Percentiles rank a stretch among this genome's conserved stretches.
These are phyloP conservation scores for Dalbergia cochinchinensis DNA, from an alignment of 306 rosid species.

Conservation along the genomic window DNA sequence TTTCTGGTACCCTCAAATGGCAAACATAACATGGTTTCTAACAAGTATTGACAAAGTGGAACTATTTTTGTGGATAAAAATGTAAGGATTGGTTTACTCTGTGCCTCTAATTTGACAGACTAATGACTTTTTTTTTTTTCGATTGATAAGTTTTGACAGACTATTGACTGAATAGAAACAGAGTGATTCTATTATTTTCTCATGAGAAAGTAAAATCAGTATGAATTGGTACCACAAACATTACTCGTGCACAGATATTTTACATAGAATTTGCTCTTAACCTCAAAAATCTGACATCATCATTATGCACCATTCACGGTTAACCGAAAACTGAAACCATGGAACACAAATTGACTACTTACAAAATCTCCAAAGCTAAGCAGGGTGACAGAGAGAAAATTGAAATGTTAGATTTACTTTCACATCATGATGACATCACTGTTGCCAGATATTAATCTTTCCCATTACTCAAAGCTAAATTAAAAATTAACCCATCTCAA, in stretches of 20 bases:
- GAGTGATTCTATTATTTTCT: neutral
- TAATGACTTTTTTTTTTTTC: no score
- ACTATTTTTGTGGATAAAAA: neutral
- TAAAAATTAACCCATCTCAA: no score
- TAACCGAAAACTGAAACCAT: neutral
- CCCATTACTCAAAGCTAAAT: no score
- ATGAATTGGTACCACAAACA: neutral
- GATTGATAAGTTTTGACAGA: no score
- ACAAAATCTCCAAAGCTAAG: neutral
- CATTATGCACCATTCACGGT: no score
- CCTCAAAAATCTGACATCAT: no score
- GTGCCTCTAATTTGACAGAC: neutral
- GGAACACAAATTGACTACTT: neutral
- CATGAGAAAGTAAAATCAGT: neutral
- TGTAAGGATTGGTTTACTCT: neutral
- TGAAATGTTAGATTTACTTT: neutral
- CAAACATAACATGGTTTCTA: neutral
- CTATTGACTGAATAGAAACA: neutral
- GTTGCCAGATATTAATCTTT: neutral
- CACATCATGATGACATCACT: neutral
- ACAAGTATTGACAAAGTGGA: no score
- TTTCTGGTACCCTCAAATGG: neutral
- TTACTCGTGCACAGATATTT: neutral
- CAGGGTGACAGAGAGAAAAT: neutral
- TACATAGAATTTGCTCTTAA: neutral